These are phyloP conservation scores for Pseudopithomyces maydicus DNA, from an alignment of 2,329 filamentous ascomycete genomes.

Conservation along the genomic window DNA sequence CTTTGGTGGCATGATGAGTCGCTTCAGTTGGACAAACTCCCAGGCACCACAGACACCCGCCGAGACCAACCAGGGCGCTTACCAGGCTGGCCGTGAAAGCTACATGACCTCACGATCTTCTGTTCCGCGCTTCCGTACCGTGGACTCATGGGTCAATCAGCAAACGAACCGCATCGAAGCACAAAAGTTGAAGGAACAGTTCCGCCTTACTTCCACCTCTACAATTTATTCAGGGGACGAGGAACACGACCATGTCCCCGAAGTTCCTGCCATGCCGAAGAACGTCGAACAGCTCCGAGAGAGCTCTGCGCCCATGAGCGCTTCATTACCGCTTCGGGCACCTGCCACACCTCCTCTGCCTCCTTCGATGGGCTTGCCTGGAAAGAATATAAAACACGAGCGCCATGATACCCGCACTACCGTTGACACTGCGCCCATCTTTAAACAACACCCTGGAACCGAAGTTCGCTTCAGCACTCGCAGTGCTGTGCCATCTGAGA, in stretches of 20 bases:
- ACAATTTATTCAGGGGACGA: slow-evolving; percentile 28
- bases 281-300: slow-evolving; percentile 17
- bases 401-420: slow-evolving; percentile 39
- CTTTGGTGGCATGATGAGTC: slow-evolving; percentile 31
- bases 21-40: slow-evolving; percentile 49
- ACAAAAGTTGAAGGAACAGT: slow-evolving; percentile 41
- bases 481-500: slow-evolving; percentile 45
- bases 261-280: slow-evolving; percentile 36
- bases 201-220: slow-evolving; percentile 36
- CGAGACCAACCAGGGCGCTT: slow-evolving; percentile 33
- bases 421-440: slow-evolving; percentile 46
- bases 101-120: slow-evolving; percentile 44
- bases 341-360: slow-evolving; percentile 14
- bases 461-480: slow-evolving; percentile 46
- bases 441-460: slow-evolving; percentile 46
- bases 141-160: slow-evolving; percentile 49
- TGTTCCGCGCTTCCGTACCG: slow-evolving; percentile 46
- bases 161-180: slow-evolving; percentile 45
- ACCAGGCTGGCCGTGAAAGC: slow-evolving; percentile 36
- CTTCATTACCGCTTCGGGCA: slow-evolving; percentile 4
- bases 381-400: slow-evolving; percentile 39
- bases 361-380: slow-evolving; percentile 26
- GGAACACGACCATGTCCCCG: slow-evolving; percentile 29
- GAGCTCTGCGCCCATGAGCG: slow-evolving; percentile 4
- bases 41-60: slow-evolving; percentile 46